Evolutionary conservation across 768 basidiomycete genomes (phyloP), one percentile per base, ranked within the genome.

Genomic region (Leccinum truebloodii): DNA sequence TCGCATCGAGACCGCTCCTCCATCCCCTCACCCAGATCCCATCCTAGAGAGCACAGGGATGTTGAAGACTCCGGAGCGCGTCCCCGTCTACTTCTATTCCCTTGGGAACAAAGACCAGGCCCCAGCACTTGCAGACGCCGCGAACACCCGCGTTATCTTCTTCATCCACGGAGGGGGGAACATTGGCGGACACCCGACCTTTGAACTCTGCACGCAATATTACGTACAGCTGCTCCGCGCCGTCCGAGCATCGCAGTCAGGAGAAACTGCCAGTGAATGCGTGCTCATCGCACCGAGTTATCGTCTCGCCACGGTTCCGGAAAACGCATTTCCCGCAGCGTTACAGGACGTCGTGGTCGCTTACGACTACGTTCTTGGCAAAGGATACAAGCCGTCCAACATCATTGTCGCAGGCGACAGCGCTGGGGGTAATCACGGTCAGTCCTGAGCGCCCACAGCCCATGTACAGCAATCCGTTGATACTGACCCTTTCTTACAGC

Each of bases 361-460:
- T 1, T 73, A 73, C 20, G 70, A 69, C 46, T 37, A 70, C 13
- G 59, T 73, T 4, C 59, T 72, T 37, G 24, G 24, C 8, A 55
- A 67, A 53, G 72, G 72, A 4, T 71, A 71, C 54, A 8, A 49
- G 1, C 20, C 59, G 0, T 57, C 66, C 10, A 73, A 72, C 16
- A 46, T 68, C 35, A 13, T 59, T 20, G 14, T 72, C n/a, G 58
- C 63, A 0, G 71, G 71, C 3, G 68, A 71, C 50, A 72, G 71
- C n/a, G 70, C 67, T 7, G 72, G 72, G 1, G 72, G 65, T 3
- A 69, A 61, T 13, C 59, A 63, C 3, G 72, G 71, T 72, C 18
- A 34, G 67, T 65, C 5, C 9, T 3, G 4, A 10, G 18, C n/a
- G 6, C n/a, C 12, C 14, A 28, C 6, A 4, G 50, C 14, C n/a